phyloP scores from a whole-genome alignment of 305 asterid species.

The Stenogyne calaminthoides region DNA sequence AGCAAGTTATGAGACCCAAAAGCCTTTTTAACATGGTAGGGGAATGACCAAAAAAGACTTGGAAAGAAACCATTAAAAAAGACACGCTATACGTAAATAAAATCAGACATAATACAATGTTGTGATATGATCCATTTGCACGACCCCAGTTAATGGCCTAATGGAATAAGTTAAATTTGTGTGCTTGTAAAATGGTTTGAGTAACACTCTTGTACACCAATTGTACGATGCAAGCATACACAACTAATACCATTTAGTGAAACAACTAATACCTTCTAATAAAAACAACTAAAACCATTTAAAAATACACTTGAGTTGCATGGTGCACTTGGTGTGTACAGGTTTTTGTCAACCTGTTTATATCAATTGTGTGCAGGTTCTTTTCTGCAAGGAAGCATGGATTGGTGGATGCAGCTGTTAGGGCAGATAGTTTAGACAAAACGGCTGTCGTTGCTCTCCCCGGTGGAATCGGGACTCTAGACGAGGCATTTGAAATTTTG shows the following conservation, averaged over 20 bases:
- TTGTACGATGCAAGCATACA: no score
- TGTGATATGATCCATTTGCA: not conserved
- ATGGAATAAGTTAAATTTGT: not conserved
- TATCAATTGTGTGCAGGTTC: slow-evolving; percentile 47
- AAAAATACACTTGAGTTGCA: no score
- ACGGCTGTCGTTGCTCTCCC: slow-evolving; percentile 88
- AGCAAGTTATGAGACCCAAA: no score
- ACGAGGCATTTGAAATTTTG: slow-evolving; percentile 82
- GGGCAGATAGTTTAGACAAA: slow-evolving; percentile 53
- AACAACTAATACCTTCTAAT: no score
- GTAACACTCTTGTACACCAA: no score
- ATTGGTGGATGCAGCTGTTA: slow-evolving; percentile 85
- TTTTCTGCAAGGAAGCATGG: slow-evolving; percentile 98
- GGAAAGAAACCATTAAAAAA: not conserved
- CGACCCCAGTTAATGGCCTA: not conserved
- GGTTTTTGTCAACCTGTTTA: not conserved
- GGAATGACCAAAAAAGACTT: not conserved
- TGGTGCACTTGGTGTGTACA: no score
- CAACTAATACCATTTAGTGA: no score
- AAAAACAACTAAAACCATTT: no score
- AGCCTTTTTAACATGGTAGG: no score
- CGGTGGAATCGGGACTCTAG: slow-evolving; percentile 92
- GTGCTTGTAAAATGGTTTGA: not conserved
- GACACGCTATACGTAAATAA: not conserved
- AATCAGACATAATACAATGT: not conserved